Percentiles rank a stretch among this genome's conserved stretches.
These are phyloP conservation scores for Colletotrichum cuscutae DNA, from an alignment of 2,329 filamentous ascomycete genomes.

Conservation along the genomic window DNA sequence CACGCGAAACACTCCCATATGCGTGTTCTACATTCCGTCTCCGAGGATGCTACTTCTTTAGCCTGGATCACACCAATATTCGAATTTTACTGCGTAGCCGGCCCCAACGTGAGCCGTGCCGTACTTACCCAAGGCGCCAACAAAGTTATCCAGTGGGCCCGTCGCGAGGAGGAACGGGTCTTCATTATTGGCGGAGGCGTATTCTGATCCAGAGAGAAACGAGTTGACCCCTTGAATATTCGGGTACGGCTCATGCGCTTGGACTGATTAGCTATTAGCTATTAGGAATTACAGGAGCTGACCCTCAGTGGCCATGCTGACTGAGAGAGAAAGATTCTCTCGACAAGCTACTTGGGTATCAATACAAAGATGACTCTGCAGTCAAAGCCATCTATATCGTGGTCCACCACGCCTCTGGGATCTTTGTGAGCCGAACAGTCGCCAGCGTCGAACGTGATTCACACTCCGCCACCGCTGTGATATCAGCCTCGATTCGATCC, in stretches of 20 bases:
- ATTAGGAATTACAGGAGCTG: constrained; percentile 2
- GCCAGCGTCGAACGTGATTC: background rate
- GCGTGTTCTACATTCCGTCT: constrained; percentile 85
- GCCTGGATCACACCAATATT: constrained; percentile 93
- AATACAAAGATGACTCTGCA: background rate
- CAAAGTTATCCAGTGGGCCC: constrained; percentile 90
- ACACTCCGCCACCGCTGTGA: background rate
- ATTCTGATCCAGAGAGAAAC: constrained; percentile 54
- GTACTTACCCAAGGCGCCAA: constrained; percentile 87
- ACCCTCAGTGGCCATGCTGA: background rate
- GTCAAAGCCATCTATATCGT: background rate
- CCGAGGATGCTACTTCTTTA: constrained; percentile 79
- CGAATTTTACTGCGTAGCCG: constrained; percentile 95
- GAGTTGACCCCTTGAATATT: too few relatives aligned
- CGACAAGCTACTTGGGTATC: constrained; percentile 5
- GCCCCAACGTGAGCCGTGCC: constrained; percentile 71
- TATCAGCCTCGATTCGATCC: background rate
- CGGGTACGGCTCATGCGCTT: too few relatives aligned
- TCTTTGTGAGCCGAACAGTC: background rate
- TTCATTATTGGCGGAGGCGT: constrained; percentile 99
- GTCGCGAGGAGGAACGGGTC: constrained; percentile 89
- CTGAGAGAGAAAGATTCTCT: background rate
- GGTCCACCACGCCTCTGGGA: constrained; percentile 25
- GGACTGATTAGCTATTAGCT: background rate
- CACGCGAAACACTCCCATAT: constrained; percentile 86